A percentile compares a stretch with the other conserved stretches of the same genome.
Evolutionary conservation across 257 asterid genomes (phyloP).

Genomic region (Anisodus acutangulus): DNA sequence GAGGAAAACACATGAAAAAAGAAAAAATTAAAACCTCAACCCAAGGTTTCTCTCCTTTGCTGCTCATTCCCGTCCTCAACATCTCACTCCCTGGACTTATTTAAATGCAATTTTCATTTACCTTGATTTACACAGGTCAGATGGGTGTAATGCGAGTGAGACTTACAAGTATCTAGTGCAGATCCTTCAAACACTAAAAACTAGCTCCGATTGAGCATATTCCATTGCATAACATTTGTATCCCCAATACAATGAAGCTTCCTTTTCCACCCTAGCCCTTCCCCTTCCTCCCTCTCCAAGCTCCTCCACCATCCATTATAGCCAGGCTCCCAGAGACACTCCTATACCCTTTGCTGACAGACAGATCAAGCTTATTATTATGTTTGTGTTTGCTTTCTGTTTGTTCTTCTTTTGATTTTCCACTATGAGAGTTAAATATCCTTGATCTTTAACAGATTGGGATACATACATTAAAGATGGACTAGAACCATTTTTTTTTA

Average conservation of each 20-base stretch:
- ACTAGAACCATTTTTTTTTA: not conserved
- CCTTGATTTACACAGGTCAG: not conserved
- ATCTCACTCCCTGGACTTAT: not conserved
- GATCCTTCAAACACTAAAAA: slow-evolving; percentile 11
- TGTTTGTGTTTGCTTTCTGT: slow-evolving; percentile 9
- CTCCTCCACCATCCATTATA: not conserved
- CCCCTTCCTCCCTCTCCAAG: not conserved
- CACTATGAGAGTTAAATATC: not conserved
- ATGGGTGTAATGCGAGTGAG: not conserved
- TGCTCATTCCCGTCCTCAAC: not conserved
- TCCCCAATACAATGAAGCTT: not conserved
- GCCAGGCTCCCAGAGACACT: not conserved
- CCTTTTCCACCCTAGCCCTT: not conserved
- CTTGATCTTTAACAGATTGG: not conserved
- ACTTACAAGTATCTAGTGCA: not conserved
- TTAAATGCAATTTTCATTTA: not conserved
- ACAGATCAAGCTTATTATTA: not conserved
- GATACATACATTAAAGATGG: not conserved
- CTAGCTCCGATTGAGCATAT: not conserved
- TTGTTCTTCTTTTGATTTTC: not conserved
- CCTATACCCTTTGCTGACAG: not conserved
- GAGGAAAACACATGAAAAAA: not conserved
- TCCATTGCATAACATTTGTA: not conserved
- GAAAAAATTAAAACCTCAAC: not conserved
- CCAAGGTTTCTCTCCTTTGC: not conserved